phyloP scores from a whole-genome alignment of 1,284 basidiomycete genomes.

The Abortiporus biennis region DNA sequence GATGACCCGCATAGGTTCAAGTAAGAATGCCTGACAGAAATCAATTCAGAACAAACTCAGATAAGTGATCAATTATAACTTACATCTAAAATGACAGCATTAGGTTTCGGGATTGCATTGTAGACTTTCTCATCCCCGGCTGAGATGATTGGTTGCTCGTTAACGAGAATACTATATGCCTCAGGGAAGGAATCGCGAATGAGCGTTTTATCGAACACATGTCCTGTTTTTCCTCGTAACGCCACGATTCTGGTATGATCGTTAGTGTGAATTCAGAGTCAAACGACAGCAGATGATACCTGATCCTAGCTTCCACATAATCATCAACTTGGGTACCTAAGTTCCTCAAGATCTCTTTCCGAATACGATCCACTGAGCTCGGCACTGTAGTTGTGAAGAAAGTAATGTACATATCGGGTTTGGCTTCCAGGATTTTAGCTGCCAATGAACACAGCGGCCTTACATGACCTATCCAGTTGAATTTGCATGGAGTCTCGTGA shows the following conservation, averaged over 20 bases:
- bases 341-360: slow-evolving; percentile 14
- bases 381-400: slow-evolving; percentile 13
- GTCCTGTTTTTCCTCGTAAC: not conserved
- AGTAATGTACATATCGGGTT: slow-evolving; percentile 12
- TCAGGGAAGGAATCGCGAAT: slow-evolving; percentile 2
- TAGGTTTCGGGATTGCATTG: slow-evolving; percentile 6
- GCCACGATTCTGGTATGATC: no score
- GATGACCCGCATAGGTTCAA: slow-evolving; percentile 5
- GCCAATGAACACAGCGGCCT: slow-evolving; percentile 16
- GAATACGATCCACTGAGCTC: slow-evolving; percentile 11
- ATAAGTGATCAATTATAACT: not conserved
- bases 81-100: slow-evolving; percentile 12
- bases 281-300: not conserved
- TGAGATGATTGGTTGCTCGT: slow-evolving; percentile 7
- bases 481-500: no score
- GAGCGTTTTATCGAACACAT: not conserved
- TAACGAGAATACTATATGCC: slow-evolving; percentile 7
- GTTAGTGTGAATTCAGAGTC: no score
- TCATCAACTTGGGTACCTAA: no score
- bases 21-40: slow-evolving; percentile 12
- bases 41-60: not conserved
- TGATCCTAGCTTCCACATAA: slow-evolving; percentile 6
- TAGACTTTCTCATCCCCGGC: slow-evolving; percentile 4
- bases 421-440: slow-evolving; percentile 15
- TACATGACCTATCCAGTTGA: slow-evolving; percentile 16